Evolutionary conservation across 179 eudicot genomes (phyloP).

Genomic region (Camellia oleifera): DNA sequence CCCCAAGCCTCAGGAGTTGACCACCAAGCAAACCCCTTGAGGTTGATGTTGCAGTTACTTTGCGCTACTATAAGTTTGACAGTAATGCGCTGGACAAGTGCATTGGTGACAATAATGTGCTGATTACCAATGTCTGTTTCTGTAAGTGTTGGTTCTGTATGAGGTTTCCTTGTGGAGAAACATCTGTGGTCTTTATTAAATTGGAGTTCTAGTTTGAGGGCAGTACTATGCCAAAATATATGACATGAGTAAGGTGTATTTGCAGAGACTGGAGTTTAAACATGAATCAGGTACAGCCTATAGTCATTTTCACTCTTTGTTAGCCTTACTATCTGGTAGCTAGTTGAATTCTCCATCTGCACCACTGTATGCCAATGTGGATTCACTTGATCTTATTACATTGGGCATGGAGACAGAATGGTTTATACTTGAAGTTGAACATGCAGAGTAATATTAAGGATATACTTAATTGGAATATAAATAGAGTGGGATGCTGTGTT

Average conservation of each 20-base stretch:
- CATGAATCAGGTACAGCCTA: background rate
- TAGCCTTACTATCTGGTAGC: background rate
- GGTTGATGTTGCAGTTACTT: background rate
- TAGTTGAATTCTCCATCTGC: background rate
- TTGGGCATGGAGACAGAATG: background rate
- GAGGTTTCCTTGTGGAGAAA: background rate
- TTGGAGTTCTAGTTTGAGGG: slow-evolving; percentile 8
- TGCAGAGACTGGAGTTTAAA: background rate
- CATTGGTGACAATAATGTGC: background rate
- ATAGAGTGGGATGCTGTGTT: background rate
- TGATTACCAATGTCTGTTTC: background rate
- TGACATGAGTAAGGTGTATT: background rate
- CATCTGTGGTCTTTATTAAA: background rate
- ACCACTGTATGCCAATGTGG: background rate
- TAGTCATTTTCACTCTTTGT: slow-evolving; percentile 1
- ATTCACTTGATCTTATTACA: background rate
- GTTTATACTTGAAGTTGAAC: background rate
- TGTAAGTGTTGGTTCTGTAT: background rate
- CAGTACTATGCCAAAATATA: background rate
- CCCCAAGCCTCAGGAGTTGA: no score
- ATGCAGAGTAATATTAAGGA: background rate
- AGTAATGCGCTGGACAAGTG: no score
- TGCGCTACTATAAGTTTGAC: background rate
- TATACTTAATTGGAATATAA: background rate
- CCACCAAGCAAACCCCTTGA: no score